A percentile compares a stretch with the other conserved stretches of the same genome.
These are phyloP conservation scores for Ilyonectria sp. DNA, from an alignment of 2,329 filamentous ascomycete species.

Conservation along the genomic window DNA sequence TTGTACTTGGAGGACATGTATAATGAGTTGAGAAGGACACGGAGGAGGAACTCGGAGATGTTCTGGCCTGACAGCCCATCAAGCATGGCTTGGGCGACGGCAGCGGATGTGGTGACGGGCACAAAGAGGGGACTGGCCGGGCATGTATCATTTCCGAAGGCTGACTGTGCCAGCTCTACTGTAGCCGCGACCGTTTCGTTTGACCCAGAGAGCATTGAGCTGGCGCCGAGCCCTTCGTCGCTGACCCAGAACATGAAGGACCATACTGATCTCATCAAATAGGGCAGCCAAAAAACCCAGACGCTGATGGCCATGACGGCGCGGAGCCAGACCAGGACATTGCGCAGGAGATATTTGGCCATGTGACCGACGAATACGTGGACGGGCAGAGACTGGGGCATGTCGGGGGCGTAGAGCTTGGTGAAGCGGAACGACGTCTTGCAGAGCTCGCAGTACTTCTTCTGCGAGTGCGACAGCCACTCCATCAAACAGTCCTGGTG, in stretches of 20 bases:
- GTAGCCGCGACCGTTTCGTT: constrained; percentile 45
- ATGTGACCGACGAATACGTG: constrained; percentile 87
- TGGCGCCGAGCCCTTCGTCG: constrained; percentile 76
- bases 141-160: constrained; percentile 50
- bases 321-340: constrained; percentile 83
- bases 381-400: constrained; percentile 87
- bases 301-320: constrained; percentile 85
- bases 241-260: constrained; percentile 95
- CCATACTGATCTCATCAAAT: constrained; percentile 93
- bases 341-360: constrained; percentile 78
- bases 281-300: constrained; percentile 92
- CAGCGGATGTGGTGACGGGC: constrained; percentile 51
- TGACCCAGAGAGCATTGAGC: constrained; percentile 46
- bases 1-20: constrained; percentile 46
- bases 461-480: constrained; percentile 98
- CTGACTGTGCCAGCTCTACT: constrained; percentile 51
- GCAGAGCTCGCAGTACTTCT: constrained; percentile 99
- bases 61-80: constrained; percentile 50
- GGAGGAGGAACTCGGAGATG: constrained; percentile 52
- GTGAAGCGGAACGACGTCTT: constrained; percentile 99
- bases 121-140: constrained; percentile 55
- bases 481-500: constrained; percentile 99
- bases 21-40: constrained; percentile 49
- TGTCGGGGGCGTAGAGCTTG: constrained; percentile 94
- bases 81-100: constrained; percentile 50